Evolutionary conservation across 1,139 yeast species (phyloP).

Genomic region (Spathaspora sp.): DNA sequence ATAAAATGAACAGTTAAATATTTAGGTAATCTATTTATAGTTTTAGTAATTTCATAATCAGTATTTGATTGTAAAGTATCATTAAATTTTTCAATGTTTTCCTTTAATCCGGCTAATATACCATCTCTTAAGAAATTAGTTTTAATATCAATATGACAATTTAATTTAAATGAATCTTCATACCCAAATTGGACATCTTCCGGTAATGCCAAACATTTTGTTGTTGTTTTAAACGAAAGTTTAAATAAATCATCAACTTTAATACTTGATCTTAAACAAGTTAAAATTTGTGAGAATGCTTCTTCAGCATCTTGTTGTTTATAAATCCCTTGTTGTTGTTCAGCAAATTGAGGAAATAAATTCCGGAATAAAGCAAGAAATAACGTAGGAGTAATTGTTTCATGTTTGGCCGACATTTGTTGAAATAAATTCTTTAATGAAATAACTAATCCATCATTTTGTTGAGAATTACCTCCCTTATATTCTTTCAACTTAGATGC

Average conservation of each 20-base stretch:
- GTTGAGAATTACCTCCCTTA: conserved; percentile 11
- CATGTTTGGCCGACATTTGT: conserved; percentile 48
- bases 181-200: conserved; percentile 47
- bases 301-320: conserved; percentile 99
- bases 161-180: conserved; percentile 66
- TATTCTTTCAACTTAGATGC: conserved; percentile 27
- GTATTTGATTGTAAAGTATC: conserved; percentile 70
- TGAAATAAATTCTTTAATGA: conserved; percentile 45
- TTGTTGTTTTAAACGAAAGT: conserved; percentile 60
- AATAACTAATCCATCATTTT: conserved; percentile 16
- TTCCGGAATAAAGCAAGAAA: conserved; percentile 64
- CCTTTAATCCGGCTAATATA: conserved; percentile 69
- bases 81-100: conserved; percentile 74
- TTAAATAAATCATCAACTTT: conserved; percentile 59
- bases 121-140: conserved; percentile 93
- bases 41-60: conserved; percentile 64
- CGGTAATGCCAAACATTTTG: conserved; percentile 58
- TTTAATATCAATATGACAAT: conserved; percentile 82
- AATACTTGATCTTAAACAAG: conserved; percentile 50
- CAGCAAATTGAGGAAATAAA: conserved; percentile 86
- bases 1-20: conserved; percentile 89
- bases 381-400: conserved; percentile 56
- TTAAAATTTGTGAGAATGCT: conserved; percentile 78
- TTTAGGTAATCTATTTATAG: conserved; percentile 80
- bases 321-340: conserved; percentile 68